Evolutionary conservation across 129 eudicot genomes (phyloP).

Genomic region (Lonicera japonica): DNA sequence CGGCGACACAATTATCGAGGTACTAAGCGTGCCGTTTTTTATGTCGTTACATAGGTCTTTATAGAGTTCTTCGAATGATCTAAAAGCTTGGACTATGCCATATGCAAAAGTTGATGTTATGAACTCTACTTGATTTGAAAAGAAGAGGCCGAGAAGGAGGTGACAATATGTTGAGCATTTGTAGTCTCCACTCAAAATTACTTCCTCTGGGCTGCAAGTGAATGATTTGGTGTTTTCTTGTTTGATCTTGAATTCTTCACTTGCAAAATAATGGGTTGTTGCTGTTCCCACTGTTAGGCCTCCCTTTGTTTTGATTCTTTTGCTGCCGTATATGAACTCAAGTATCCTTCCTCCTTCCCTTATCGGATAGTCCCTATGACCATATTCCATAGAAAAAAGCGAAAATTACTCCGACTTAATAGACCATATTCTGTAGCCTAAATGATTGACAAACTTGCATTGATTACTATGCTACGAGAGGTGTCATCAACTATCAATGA

Average conservation of each 20-base stretch:
- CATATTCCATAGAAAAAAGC: neutral
- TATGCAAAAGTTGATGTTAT: conserved; percentile 69
- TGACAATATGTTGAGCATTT: conserved; percentile 77
- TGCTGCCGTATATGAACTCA: conserved; percentile 82
- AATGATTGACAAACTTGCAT: no score
- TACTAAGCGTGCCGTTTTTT: conserved; percentile 46
- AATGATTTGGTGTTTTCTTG: conserved; percentile 46
- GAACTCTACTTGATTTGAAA: conserved; percentile 49
- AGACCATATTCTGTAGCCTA: no score
- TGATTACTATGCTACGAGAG: no score
- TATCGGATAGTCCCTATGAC: conserved; percentile 61
- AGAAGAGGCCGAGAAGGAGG: conserved; percentile 70
- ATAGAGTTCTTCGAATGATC: conserved; percentile 58
- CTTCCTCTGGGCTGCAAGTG: conserved; percentile 81
- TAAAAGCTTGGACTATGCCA: conserved; percentile 67
- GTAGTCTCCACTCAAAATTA: conserved; percentile 68
- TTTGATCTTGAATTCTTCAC: conserved; percentile 54
- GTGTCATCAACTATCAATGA: no score
- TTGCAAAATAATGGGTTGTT: conserved; percentile 66
- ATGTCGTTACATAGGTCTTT: conserved; percentile 52
- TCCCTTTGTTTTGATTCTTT: conserved; percentile 60
- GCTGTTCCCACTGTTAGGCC: conserved; percentile 78
- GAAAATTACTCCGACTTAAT: no score
- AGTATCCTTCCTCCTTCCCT: conserved; percentile 66
- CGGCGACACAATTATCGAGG: conserved; percentile 34